Evolutionary conservation across 495 filamentous ascomycete genomes (phyloP), one percentile per base, ranked within the genome.

Genomic region (Talaromyces trachyspermus): DNA sequence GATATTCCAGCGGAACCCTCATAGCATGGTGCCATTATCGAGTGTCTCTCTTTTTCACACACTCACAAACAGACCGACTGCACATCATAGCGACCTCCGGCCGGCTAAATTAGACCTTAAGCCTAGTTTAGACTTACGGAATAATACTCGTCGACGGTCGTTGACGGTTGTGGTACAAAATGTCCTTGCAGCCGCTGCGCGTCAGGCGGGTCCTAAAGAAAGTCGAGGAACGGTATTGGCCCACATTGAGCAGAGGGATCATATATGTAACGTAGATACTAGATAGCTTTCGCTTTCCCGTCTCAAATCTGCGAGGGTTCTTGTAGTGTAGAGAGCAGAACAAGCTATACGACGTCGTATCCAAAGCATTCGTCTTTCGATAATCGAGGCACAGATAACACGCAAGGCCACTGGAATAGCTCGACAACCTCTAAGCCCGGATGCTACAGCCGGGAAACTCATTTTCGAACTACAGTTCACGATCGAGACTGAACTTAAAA

Each of bases 241-340:
- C 39, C 39, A 42, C 39, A n/a, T 26, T 26, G 22, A 26, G 12
- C 12, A 42, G 39, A 42, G 39, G 26, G 39, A 26, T 42, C 39
- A 42, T 42, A 42, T 42, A 42, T 23, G 39, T 17, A 17, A 26
- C 39, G 39, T 42, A 42, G 39, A 23, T 42, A 42, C 39, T 23
- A n/a, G n/a, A n/a, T n/a, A n/a, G n/a, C 39, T 42, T 42, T n/a
- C 26, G 4, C 8, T 6, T 26, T 25, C 39, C 3, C 39, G n/a
- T n/a, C 39, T 42, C 39, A 42, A 38, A 42, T 42, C 39, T 42
- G 39, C 39, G 39, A 42, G 39, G 39, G 39, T 42, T 30, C 27
- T 30, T 7, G 22, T 24, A 25, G 20, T 42, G n/a, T n/a, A n/a
- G n/a, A n/a, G n/a, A n/a, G n/a, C n/a, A n/a, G n/a, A n/a, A n/a